Conservation (phyloP, 23 red algal genomes). For the Gracilaria domingensis region DNA sequence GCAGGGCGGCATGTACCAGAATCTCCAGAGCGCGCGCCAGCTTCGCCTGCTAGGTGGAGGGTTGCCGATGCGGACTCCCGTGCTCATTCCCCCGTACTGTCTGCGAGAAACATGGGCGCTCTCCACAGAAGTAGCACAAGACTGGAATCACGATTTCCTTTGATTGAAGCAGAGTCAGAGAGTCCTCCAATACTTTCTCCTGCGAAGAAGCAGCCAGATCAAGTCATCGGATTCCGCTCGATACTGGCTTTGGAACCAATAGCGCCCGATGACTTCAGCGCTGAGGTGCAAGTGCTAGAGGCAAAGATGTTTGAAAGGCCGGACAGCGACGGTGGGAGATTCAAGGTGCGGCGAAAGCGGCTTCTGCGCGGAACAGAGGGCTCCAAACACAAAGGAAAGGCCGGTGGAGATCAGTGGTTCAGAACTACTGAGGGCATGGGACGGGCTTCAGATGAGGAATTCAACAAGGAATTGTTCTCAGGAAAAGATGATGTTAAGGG, state of each 20-base stretch:
- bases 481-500: neutral
- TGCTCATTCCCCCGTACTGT: neutral
- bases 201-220: neutral
- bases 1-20: neutral
- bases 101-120: neutral
- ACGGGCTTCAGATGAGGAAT: too few species aligned
- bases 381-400: too few species aligned
- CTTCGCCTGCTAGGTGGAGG: neutral
- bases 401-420: neutral
- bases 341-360: neutral
- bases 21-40: neutral
- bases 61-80: neutral
- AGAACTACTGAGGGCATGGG: neutral
- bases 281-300: constrained; percentile 6
- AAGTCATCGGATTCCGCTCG: neutral
- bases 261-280: constrained; percentile 2
- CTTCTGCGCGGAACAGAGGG: neutral
- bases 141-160: constrained; percentile 13
- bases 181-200: constrained; percentile 7
- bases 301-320: constrained; percentile 4
- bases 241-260: neutral
- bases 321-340: constrained; percentile 11
- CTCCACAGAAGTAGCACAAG: neutral
- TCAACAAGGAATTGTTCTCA: neutral
- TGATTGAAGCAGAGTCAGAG: constrained; percentile 16